Evolutionary conservation across 495 filamentous ascomycete genomes (phyloP).

Genomic region (Aspergillus asperescens): DNA sequence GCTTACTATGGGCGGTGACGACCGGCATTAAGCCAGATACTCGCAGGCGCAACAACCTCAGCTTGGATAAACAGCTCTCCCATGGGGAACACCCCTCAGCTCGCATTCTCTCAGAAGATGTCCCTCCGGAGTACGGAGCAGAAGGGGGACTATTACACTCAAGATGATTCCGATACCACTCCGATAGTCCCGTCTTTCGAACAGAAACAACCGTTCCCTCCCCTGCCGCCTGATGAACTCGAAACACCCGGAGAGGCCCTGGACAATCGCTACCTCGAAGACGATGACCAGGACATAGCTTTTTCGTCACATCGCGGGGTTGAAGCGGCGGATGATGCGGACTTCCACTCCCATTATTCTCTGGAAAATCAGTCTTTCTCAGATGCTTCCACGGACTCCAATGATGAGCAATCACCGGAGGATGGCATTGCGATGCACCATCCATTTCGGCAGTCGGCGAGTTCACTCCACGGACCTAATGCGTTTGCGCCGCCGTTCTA

Average conservation of each 20-base stretch:
- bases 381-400: constrained; percentile 33
- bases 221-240: constrained; percentile 30
- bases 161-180: constrained; percentile 8
- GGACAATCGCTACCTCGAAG: constrained; percentile 25
- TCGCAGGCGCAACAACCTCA: neutral
- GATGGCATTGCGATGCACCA: constrained; percentile 35
- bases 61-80: neutral
- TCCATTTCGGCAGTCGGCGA: constrained; percentile 40
- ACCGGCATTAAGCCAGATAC: neutral
- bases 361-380: constrained; percentile 39
- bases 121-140: constrained; percentile 11
- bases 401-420: constrained; percentile 29
- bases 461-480: constrained; percentile 42
- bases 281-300: constrained; percentile 26
- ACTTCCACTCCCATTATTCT: constrained; percentile 46
- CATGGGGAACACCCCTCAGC: constrained; percentile 1
- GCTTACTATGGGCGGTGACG: neutral
- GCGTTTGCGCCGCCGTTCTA: constrained; percentile 86
- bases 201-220: constrained; percentile 39
- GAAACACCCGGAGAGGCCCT: constrained; percentile 21
- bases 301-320: constrained; percentile 29
- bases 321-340: constrained; percentile 39
- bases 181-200: constrained; percentile 20
- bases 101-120: constrained; percentile 9
- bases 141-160: constrained; percentile 7